Evolutionary conservation across 2,329 filamentous ascomycete genomes (phyloP).

Genomic region (Acarospora socialis): DNA sequence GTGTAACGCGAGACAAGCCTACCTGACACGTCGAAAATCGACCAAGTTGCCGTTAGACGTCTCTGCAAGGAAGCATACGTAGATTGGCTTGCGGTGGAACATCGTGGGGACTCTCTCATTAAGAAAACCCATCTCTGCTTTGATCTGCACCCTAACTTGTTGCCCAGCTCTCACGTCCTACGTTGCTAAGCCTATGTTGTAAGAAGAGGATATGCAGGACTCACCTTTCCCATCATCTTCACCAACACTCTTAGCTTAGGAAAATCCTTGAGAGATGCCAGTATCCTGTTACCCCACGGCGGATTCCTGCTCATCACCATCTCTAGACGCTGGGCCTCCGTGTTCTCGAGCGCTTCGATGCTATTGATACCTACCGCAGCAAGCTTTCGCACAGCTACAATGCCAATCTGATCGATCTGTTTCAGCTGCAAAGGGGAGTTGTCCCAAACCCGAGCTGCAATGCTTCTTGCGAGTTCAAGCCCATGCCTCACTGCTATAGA

Average conservation of each 20-base stretch:
- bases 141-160: slow-evolving; percentile 44
- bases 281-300: slow-evolving; percentile 61
- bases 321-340: slow-evolving; percentile 62
- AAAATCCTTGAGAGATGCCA: slow-evolving; percentile 53
- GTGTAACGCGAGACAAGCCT: slow-evolving; percentile 11
- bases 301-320: slow-evolving; percentile 63
- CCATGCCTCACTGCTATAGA: slow-evolving; percentile 52
- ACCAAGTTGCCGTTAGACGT: slow-evolving; percentile 53
- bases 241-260: slow-evolving; percentile 49
- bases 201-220: slow-evolving; percentile 1
- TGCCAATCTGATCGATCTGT: slow-evolving; percentile 67
- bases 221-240: slow-evolving; percentile 34
- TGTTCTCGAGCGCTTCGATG: slow-evolving; percentile 53
- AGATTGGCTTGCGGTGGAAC: slow-evolving; percentile 52
- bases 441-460: slow-evolving; percentile 70
- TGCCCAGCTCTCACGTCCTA: slow-evolving; percentile 25
- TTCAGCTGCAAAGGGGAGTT: slow-evolving; percentile 65
- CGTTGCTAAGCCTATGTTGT: slow-evolving; percentile 24
- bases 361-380: slow-evolving; percentile 54
- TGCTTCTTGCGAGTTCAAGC: slow-evolving; percentile 62
- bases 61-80: slow-evolving; percentile 61
- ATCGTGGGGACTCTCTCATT: slow-evolving; percentile 47
- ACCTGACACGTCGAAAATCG: slow-evolving; percentile 52
- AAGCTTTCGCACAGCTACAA: slow-evolving; percentile 61
- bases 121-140: slow-evolving; percentile 53